These are phyloP conservation scores for Clohesyomyces aquaticus DNA, from an alignment of 495 filamentous ascomycete species.

Conservation along the genomic window DNA sequence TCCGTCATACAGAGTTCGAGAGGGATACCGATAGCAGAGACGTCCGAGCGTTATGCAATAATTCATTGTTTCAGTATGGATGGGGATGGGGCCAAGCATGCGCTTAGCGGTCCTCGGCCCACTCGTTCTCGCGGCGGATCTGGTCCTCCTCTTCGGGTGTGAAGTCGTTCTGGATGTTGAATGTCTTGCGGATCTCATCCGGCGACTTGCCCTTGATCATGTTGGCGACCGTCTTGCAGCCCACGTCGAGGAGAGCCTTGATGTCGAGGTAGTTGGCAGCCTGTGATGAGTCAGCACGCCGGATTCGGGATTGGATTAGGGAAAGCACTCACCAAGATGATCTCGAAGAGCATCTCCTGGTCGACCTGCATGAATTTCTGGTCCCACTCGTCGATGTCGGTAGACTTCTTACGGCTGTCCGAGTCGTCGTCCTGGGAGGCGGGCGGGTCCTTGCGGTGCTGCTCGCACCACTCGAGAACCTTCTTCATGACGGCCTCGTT, in stretches of 20 bases:
- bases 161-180: constrained; percentile 84
- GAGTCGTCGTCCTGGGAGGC: constrained; percentile 80
- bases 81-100: background rate
- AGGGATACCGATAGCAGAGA: background rate
- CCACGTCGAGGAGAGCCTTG: constrained; percentile 79
- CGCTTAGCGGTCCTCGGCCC: constrained; percentile 67
- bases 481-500: constrained; percentile 92
- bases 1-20: background rate
- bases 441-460: constrained; percentile 86
- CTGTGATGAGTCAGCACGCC: constrained; percentile 37
- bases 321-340: constrained; percentile 77
- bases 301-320: background rate
- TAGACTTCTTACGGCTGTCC: constrained; percentile 94
- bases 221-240: constrained; percentile 83
- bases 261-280: constrained; percentile 83
- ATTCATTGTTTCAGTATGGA: too few relatives aligned
- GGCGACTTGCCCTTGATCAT: constrained; percentile 88
- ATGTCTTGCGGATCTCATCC: constrained; percentile 81
- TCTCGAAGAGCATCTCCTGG: constrained; percentile 99
- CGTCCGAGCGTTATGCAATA: background rate
- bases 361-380: constrained; percentile 99
- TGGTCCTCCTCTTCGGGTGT: constrained; percentile 82
- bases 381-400: constrained; percentile 99
- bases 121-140: constrained; percentile 82
- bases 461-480: constrained; percentile 96